These are phyloP conservation scores for Colletotrichum navitas DNA, from an alignment of 2,329 filamentous ascomycete genomes.

Conservation along the genomic window DNA sequence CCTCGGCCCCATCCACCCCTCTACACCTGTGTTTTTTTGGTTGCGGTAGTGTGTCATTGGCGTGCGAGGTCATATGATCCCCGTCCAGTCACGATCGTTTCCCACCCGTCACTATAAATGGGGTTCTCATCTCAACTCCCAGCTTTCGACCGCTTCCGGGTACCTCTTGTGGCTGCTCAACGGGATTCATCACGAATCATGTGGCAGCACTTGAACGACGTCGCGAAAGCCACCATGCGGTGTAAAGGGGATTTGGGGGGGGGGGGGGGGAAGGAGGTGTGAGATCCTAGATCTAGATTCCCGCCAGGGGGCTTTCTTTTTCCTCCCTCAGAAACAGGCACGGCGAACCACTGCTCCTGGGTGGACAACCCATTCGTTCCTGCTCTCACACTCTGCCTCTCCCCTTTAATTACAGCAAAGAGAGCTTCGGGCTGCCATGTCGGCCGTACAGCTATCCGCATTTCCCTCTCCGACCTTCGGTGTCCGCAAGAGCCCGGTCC, in stretches of 20 bases:
- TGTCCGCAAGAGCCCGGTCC: neutral
- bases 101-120: neutral
- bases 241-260: neutral
- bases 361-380: neutral
- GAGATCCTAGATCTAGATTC: conserved; percentile 29
- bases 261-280: neutral
- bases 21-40: neutral
- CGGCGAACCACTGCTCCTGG: neutral
- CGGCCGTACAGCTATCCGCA: neutral
- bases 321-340: neutral
- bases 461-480: conserved; percentile 10
- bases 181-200: conserved; percentile 28
- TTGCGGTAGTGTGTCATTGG: neutral
- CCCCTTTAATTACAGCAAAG: neutral
- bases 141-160: neutral
- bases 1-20: neutral
- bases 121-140: conserved; percentile 23
- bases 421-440: neutral
- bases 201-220: conserved; percentile 31
- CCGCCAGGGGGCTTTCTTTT: neutral
- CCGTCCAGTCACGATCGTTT: neutral
- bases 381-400: neutral
- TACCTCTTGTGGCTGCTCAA: conserved; percentile 1
- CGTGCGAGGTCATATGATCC: neutral
- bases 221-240: conserved; percentile 28